Base-by-base conservation (phyloP, 345 rosid species). In the Aurinia saxatilis region DNA sequence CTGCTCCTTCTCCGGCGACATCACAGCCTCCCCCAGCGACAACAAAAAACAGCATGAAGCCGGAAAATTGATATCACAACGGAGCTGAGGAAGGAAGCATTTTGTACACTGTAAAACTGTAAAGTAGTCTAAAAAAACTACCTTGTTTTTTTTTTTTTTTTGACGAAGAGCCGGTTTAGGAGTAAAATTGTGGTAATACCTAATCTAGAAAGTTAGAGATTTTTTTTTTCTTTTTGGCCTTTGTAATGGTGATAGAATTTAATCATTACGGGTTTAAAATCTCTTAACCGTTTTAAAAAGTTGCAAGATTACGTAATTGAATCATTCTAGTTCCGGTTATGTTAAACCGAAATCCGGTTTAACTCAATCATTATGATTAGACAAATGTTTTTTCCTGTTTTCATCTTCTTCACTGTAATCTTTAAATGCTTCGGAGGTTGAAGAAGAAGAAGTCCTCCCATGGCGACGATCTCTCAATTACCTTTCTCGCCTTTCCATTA, bases 11-110 rank as follows among this genome's bases (percentile, higher is more conserved):
- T 64, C 78, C 70, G 1, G 80, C 64, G 35, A 73, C 81, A 38
- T 83, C 90, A 6, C 83, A 80, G 7, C 85, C 83, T 9, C 65
- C 77, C 39, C 90, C 89, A 2, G 93, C 85, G 61, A 87, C 78
- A 48, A 59, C 85, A 30, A 85, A 82, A 69, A 77, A 85, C 5
- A 81, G 82, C 4, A 83, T 83, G 70, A 92, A 89, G 81, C 85
- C 75, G 46, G 98, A 92, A 80, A 84, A 82, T 34, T 85, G 73
- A 75, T 53, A 12, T 42, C 57, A 65, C 37, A 27, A 40, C 21
- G n/a, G 19, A 53, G 64, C 57, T 54, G 50, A 62, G n/a, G n/a
- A 29, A 42, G 56, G 48, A 21, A 18, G 57, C 49, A 75, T 63
- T 36, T 39, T 74, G 67, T 78, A 65, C 64, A 76, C 60, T 91